Percentiles rank a stretch among this genome's conserved stretches.
phyloP scores from a whole-genome alignment of 805 yeast species.

The Starmerella cellae region DNA sequence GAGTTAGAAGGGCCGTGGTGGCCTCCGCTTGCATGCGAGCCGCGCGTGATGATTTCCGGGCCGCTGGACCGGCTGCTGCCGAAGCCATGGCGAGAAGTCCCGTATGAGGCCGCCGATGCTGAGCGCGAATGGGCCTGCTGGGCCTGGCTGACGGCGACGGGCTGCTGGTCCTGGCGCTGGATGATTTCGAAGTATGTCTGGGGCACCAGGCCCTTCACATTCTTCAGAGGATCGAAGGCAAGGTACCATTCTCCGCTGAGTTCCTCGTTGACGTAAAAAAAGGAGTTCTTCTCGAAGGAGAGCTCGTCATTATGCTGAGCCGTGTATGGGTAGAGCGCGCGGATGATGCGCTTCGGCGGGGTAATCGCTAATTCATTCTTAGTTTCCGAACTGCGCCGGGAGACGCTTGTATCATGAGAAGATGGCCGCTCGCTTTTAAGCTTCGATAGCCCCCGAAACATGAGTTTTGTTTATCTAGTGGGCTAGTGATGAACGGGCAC shows the following conservation, averaged over 20 bases:
- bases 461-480: not conserved
- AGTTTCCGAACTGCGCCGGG: slow-evolving; percentile 9
- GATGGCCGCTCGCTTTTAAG: slow-evolving; percentile 15
- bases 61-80: slow-evolving; percentile 2
- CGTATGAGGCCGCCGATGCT: slow-evolving; percentile 4
- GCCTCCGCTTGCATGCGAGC: not conserved
- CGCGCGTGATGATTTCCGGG: slow-evolving; percentile 3
- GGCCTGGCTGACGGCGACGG: slow-evolving; percentile 24
- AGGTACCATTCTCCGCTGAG: slow-evolving; percentile 62
- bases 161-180: slow-evolving; percentile 25
- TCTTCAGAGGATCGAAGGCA: slow-evolving; percentile 74
- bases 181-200: slow-evolving; percentile 69
- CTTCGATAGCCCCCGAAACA: slow-evolving; percentile 15
- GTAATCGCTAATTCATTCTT: slow-evolving; percentile 25
- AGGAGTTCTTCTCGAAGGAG: slow-evolving; percentile 68
- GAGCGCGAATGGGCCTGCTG: slow-evolving; percentile 14
- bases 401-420: not conserved
- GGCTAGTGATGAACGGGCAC: not conserved
- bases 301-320: slow-evolving; percentile 76
- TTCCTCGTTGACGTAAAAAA: slow-evolving; percentile 63
- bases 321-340: slow-evolving; percentile 62
- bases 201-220: slow-evolving; percentile 77
- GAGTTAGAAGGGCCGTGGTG: slow-evolving; percentile 4
- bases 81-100: not conserved
- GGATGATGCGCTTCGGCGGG: slow-evolving; percentile 71